A percentile compares a stretch with the other conserved stretches of the same genome.
Evolutionary conservation across 2,329 filamentous ascomycete genomes (phyloP).

Genomic region (Thelonectria olida): DNA sequence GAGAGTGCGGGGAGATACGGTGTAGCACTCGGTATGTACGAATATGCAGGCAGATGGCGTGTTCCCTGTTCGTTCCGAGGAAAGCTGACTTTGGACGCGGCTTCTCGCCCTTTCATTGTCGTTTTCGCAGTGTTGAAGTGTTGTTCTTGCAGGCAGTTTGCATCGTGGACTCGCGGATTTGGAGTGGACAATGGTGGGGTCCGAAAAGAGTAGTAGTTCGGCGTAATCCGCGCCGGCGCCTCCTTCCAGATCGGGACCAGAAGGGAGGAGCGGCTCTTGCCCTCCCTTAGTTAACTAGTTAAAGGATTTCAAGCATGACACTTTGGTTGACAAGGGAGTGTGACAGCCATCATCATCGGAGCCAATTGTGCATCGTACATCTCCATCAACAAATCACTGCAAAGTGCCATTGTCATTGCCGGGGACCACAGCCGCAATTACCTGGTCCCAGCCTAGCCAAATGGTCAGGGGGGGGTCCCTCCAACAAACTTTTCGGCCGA

Average conservation of each 20-base stretch:
- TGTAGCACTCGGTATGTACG: background rate
- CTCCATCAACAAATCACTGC: background rate
- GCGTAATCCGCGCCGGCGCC: constrained; percentile 29
- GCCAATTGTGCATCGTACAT: constrained; percentile 4
- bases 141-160: background rate
- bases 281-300: background rate
- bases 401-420: background rate
- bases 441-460: constrained; percentile 10
- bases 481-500: constrained; percentile 6
- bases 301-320: background rate
- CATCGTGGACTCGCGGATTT: background rate
- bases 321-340: background rate
- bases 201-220: constrained; percentile 22
- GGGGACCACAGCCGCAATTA: constrained; percentile 14
- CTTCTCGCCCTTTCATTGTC: constrained; percentile 3
- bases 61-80: constrained; percentile 10
- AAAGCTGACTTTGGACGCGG: background rate
- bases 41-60: constrained; percentile 13
- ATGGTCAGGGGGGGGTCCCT: background rate
- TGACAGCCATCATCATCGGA: constrained; percentile 7
- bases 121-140: background rate
- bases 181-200: background rate
- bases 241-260: constrained; percentile 23
- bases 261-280: constrained; percentile 3
- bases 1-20: constrained; percentile 4